Evolutionary conservation across 441 rosid genomes (phyloP).

Genomic region (Corymbia citriodora): DNA sequence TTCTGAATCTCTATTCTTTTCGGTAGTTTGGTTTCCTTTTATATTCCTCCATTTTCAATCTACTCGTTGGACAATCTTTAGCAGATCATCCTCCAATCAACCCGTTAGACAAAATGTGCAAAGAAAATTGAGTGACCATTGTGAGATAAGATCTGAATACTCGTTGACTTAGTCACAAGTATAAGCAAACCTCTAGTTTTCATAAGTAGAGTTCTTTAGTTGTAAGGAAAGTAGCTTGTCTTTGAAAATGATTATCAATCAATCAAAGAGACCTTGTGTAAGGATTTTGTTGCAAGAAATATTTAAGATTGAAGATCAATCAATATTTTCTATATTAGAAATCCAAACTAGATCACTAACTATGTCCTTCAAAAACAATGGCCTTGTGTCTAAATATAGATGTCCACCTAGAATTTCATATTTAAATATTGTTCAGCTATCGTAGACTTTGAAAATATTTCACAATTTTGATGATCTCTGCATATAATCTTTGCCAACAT

Average conservation of each 20-base stretch:
- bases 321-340: not conserved
- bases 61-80: not conserved
- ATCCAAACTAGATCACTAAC: not conserved
- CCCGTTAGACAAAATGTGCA: not conserved
- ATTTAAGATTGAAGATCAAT: not conserved
- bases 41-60: too few relatives aligned
- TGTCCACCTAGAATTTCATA: too few relatives aligned
- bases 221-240: not conserved
- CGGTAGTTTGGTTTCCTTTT: not conserved
- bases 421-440: too few relatives aligned
- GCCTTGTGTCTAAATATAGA: not conserved
- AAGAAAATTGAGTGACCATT: too few relatives aligned
- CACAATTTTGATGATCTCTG: too few relatives aligned
- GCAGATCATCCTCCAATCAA: not conserved
- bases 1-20: not conserved
- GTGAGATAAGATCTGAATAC: not conserved
- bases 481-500: too few relatives aligned
- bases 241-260: too few relatives aligned
- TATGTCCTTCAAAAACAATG: too few relatives aligned
- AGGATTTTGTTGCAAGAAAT: not conserved
- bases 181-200: not conserved
- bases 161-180: too few relatives aligned
- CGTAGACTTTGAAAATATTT: too few relatives aligned
- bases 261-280: not conserved
- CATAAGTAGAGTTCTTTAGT: not conserved